Evolutionary conservation across 1,139 yeast genomes (phyloP).

Genomic region (Suhomyces bokatorum): DNA sequence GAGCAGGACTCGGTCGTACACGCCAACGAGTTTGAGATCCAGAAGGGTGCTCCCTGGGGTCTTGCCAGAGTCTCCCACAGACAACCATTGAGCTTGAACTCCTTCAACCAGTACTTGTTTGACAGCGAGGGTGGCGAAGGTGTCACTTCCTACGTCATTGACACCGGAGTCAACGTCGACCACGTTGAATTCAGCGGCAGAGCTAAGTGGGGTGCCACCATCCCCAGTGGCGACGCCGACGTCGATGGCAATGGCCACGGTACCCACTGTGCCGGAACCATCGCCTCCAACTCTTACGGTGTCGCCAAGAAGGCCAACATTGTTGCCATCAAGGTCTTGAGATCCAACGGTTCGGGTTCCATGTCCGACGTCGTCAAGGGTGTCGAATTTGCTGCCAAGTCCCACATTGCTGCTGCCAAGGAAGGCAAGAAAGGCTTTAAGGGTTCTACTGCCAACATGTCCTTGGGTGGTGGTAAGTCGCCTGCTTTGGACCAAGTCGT

Average conservation of each 20-base stretch:
- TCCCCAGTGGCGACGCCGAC: constrained; percentile 81
- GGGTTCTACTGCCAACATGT: constrained; percentile 89
- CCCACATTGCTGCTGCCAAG: constrained; percentile 60
- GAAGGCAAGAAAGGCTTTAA: constrained; percentile 64
- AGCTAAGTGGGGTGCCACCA: constrained; percentile 91
- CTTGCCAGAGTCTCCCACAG: constrained; percentile 93
- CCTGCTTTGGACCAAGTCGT: constrained; percentile 81
- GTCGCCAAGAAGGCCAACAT: constrained; percentile 74
- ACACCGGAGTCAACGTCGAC: constrained; percentile 83
- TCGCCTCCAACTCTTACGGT: constrained; percentile 73
- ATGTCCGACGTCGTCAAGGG: constrained; percentile 83
- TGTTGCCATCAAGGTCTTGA: constrained; percentile 77
- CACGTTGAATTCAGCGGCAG: constrained; percentile 90
- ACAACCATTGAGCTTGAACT: constrained; percentile 66
- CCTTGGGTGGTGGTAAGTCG: constrained; percentile 85
- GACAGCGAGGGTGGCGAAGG: constrained; percentile 88
- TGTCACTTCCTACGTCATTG: constrained; percentile 88
- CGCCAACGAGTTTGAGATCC: constrained; percentile 61
- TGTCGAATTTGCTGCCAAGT: constrained; percentile 72
- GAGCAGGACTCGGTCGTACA: constrained; percentile 80
- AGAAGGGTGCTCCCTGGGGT: constrained; percentile 95
- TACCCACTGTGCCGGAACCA: constrained; percentile 86
- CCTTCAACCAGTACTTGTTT: constrained; percentile 83
- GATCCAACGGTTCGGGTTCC: constrained; percentile 75
- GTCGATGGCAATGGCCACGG: constrained; percentile 95